Conservation (phyloP, 495 filamentous ascomycete species). For the Neurospora terricola region DNA sequence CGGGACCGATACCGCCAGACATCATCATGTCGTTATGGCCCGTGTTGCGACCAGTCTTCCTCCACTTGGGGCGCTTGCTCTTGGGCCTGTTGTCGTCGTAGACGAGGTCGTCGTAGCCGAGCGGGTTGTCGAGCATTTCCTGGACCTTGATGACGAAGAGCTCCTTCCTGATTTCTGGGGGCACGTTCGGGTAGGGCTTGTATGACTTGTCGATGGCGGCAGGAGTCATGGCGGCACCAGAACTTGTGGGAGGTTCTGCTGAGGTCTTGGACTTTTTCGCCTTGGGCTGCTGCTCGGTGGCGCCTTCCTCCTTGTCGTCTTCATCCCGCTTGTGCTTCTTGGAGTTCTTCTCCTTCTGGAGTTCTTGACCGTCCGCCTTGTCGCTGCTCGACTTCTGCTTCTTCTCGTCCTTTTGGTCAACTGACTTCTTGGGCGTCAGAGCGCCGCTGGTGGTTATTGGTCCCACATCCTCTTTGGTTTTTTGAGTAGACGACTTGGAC, state of each 20-base stretch:
- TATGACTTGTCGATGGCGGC: background rate
- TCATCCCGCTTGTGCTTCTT: constrained; percentile 5
- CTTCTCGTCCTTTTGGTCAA: background rate
- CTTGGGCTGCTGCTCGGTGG: background rate
- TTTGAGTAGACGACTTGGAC: background rate
- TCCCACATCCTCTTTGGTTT: background rate
- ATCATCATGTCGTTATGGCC: constrained; percentile 3
- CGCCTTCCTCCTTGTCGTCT: background rate
- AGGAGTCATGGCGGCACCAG: background rate
- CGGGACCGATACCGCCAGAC: constrained; percentile 11
- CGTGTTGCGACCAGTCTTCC: background rate
- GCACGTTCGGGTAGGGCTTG: background rate
- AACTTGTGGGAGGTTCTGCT: background rate
- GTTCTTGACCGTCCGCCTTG: background rate
- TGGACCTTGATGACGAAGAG: constrained; percentile 1
- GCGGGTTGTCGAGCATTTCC: constrained; percentile 18
- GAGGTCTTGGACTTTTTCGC: constrained; percentile 6
- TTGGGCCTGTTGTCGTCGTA: constrained; percentile 3
- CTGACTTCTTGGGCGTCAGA: background rate
- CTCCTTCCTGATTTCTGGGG: background rate
- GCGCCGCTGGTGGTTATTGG: background rate
- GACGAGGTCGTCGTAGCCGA: constrained; percentile 21
- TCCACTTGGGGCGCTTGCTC: background rate
- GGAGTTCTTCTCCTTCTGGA: background rate
- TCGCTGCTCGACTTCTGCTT: background rate